Evolutionary conservation across 495 filamentous ascomycete species (phyloP), one percentile per base, ranked within the genome.

Genomic region (Saxophila tyrrhenica): DNA sequence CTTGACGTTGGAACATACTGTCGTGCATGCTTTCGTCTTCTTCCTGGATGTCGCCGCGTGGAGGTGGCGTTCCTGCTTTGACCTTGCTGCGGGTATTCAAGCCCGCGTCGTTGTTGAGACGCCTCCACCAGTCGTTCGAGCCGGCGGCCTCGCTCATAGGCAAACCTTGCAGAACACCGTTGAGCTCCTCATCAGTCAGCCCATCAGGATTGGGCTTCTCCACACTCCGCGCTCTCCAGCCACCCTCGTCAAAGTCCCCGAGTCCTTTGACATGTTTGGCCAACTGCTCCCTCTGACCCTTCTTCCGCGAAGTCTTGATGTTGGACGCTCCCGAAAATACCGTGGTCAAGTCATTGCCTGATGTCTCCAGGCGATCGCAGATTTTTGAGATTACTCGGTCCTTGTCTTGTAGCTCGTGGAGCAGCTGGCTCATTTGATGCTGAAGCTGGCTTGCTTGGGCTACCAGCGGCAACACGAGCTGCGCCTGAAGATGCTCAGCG

Each of bases 311-410:
- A n/a, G 41, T 38, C 39, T 61, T 63, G 22, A 56, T 47, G 25
- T 59, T 60, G 10, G 56, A 57, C 11, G 56, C 50, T 2, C 63
- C 57, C 5, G 64, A 63, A 54, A 67, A 65, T 1, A 65, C 50
- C 16, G 52, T 47, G 20, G 64, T 59, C 0, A 65, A 39, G 29
- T 65, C 63, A 19, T 56, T 60, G 5, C 64, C 63, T 1, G 57
- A 57, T 17, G 54, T 46, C 49, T 67, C 64, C 25, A 67, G 46
- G 15, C 59, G 50, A 47, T 67, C 64, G 0, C 62, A 50, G 22
- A 67, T 50, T 53, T 65, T 67, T 1, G 55, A 58, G 25, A 67
- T 65, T 3, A 65, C 54, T 11, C 60, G 57, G 35, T 67, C 64
- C 39, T 65, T 67, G 2, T 59, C 58, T 21, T 39, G 32, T n/a